These are phyloP conservation scores for Populus hybrid DNA, from an alignment of 441 rosid genomes.

Conservation along the genomic window DNA sequence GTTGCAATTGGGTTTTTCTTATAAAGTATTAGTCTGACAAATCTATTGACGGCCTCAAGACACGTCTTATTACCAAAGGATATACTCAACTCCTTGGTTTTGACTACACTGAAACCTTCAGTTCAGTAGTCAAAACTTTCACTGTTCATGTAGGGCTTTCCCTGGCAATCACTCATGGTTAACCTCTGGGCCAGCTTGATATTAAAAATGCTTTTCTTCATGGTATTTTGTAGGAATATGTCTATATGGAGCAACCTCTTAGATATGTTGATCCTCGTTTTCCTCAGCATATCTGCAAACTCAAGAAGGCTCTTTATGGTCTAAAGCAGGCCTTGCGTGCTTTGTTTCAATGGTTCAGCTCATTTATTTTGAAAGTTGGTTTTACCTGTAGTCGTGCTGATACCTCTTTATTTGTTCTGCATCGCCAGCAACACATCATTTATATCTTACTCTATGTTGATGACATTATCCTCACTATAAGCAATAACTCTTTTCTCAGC, in stretches of 20 bases:
- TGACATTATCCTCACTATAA: neutral
- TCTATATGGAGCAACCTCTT: neutral
- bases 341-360: neutral
- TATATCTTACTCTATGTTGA: constrained; percentile 2
- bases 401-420: neutral
- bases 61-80: neutral
- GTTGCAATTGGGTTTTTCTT: neutral
- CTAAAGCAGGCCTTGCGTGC: neutral
- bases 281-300: neutral
- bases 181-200: too few relatives aligned
- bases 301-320: neutral
- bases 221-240: neutral
- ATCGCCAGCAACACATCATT: rapidly evolving
- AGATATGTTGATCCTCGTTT: neutral
- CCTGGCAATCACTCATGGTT: too few relatives aligned
- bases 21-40: neutral
- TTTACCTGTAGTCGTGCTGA: neutral
- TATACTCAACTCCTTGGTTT: neutral
- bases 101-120: neutral
- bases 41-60: neutral
- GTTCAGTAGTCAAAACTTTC: neutral
- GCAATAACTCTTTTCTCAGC: neutral
- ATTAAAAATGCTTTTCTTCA: neutral
- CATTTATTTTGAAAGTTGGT: neutral
- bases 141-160: neutral